phyloP scores from a whole-genome alignment of 2,329 filamentous ascomycete genomes.

The Scytalidium lignicola region DNA sequence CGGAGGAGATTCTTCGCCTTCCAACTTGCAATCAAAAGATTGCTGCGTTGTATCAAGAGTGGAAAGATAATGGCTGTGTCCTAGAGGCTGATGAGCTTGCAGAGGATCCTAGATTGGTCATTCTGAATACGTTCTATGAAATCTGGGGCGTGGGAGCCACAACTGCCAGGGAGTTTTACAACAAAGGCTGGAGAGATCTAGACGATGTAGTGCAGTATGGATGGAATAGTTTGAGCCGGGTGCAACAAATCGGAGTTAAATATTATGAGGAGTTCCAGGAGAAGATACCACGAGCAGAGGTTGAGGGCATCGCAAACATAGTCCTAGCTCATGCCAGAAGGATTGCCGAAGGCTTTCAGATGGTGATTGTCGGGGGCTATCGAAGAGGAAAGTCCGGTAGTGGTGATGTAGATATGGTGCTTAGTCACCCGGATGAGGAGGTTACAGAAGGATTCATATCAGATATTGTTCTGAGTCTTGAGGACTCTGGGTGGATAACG shows the following conservation, averaged over 20 bases:
- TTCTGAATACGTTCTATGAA: conserved; percentile 67
- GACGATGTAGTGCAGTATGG: conserved; percentile 82
- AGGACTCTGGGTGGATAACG: conserved; percentile 66
- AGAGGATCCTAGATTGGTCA: conserved; percentile 56
- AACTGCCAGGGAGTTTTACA: conserved; percentile 77
- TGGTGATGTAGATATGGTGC: conserved; percentile 81
- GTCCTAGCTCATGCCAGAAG: conserved; percentile 63
- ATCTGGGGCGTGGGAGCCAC: conserved; percentile 90
- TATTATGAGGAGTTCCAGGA: conserved; percentile 81
- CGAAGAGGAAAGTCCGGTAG: conserved; percentile 58
- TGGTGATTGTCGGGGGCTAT: conserved; percentile 62
- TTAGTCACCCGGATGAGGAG: conserved; percentile 70
- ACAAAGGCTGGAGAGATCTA: conserved; percentile 72
- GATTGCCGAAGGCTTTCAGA: conserved; percentile 53
- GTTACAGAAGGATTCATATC: conserved; percentile 67
- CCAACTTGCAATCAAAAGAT: conserved; percentile 82
- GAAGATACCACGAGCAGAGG: conserved; percentile 68
- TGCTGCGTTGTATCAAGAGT: conserved; percentile 72
- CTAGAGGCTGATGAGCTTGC: conserved; percentile 60
- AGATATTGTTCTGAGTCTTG: conserved; percentile 66
- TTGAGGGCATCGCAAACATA: conserved; percentile 59
- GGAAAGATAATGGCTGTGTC: conserved; percentile 54
- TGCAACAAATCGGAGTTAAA: conserved; percentile 91
- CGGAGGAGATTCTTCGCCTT: conserved; percentile 43
- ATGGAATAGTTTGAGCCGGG: conserved; percentile 68